Percentiles rank a stretch among this genome's conserved stretches.
Evolutionary conservation across 2,329 filamentous ascomycete genomes (phyloP).

Genomic region (Simplicillium aogashimaense): DNA sequence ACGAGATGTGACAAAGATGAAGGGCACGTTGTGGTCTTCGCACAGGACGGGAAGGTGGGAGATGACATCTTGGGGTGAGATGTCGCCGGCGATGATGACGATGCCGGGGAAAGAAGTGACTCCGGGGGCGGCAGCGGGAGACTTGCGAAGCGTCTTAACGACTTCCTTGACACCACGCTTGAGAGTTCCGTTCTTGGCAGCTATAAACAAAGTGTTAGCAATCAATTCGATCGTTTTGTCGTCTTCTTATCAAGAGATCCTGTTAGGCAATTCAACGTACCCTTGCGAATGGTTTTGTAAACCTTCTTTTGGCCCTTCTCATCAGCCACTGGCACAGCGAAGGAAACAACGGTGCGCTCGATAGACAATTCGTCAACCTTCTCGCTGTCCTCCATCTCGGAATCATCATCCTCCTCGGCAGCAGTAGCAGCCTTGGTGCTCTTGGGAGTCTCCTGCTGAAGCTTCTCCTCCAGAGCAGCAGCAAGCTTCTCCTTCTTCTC

Average conservation of each 20-base stretch:
- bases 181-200: constrained; percentile 88
- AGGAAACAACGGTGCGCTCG: constrained; percentile 62
- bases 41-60: constrained; percentile 95
- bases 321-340: constrained; percentile 71
- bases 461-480: constrained; percentile 54
- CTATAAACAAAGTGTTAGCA: constrained; percentile 35
- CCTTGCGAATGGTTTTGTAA: constrained; percentile 46
- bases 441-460: constrained; percentile 45
- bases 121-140: constrained; percentile 55
- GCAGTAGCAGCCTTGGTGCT: constrained; percentile 24
- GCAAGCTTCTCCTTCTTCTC: constrained; percentile 66
- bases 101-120: constrained; percentile 58
- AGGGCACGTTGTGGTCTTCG: constrained; percentile 96
- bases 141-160: constrained; percentile 96
- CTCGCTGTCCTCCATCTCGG: constrained; percentile 28
- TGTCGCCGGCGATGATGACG: constrained; percentile 91
- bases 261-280: too few species aligned
- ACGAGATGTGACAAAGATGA: constrained; percentile 87
- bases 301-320: constrained; percentile 63
- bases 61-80: constrained; percentile 98
- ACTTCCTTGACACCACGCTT: constrained; percentile 99
- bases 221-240: background rate
- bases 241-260: too few species aligned
- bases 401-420: constrained; percentile 32
- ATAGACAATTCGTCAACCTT: constrained; percentile 26